Percentiles rank a stretch among this genome's conserved stretches.
Evolutionary conservation across 345 rosid species (phyloP).

Genomic region (Populus simonii): DNA sequence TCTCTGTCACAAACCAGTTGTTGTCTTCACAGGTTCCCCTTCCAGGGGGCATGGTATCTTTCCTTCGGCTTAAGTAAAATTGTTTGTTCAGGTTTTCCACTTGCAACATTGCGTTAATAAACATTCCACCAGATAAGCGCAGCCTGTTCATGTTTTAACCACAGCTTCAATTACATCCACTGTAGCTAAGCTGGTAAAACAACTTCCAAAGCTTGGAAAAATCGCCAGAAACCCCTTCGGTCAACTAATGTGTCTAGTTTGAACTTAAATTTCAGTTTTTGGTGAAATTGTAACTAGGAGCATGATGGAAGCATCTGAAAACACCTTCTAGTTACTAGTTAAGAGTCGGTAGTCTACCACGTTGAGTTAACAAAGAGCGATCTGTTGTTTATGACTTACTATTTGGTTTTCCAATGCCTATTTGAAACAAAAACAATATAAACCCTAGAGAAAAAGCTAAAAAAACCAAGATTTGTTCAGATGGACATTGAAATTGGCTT

Average conservation of each 20-base stretch:
- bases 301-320: neutral
- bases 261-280: neutral
- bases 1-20: too few species aligned
- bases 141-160: slow-evolving; percentile 23
- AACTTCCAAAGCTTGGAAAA: neutral
- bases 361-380: neutral
- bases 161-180: slow-evolving; percentile 21
- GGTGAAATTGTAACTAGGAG: neutral
- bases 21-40: neutral
- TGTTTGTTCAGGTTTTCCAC: slow-evolving; percentile 44
- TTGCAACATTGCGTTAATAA: slow-evolving; percentile 31
- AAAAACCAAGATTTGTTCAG: neutral
- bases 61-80: neutral
- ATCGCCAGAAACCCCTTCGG: neutral
- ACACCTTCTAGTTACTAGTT: too few species aligned
- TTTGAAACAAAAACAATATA: too few species aligned
- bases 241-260: neutral
- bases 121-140: slow-evolving; percentile 31
- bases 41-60: neutral
- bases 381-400: neutral
- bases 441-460: neutral
- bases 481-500: neutral
- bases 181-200: neutral
- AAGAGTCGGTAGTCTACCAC: too few species aligned
- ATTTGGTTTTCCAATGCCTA: neutral